Percentiles rank a stretch among this genome's conserved stretches.
Conservation (phyloP, 2,329 filamentous ascomycete species). For the Dactylellina sp. region DNA sequence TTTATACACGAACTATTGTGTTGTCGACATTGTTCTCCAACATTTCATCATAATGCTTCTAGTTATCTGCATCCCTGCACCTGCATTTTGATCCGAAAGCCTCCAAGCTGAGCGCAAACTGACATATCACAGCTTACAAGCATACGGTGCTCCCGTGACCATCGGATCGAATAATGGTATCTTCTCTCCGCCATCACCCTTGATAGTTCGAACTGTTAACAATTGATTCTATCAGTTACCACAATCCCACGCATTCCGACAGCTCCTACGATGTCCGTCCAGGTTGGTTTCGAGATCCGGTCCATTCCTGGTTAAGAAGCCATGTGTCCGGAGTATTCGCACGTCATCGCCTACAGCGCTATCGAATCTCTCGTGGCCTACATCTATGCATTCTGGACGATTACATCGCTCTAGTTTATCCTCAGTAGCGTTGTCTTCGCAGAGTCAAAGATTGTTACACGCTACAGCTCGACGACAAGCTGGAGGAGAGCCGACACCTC, state of each 20-base stretch:
- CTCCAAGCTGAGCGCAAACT: background rate
- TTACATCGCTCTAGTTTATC: background rate
- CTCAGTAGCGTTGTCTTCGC: background rate
- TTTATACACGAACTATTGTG: too few relatives aligned
- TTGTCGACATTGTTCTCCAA: constrained; percentile 15
- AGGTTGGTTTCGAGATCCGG: background rate
- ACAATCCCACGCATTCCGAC: constrained; percentile 12
- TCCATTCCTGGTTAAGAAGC: background rate
- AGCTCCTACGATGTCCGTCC: constrained; percentile 26
- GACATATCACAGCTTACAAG: background rate
- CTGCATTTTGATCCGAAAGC: background rate
- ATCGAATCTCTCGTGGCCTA: background rate
- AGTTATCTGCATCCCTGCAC: background rate
- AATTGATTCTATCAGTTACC: background rate
- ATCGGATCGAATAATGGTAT: constrained; percentile 10
- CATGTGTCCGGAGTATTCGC: constrained; percentile 8
- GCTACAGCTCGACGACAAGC: constrained; percentile 1
- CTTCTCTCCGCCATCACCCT: background rate
- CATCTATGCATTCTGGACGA: background rate
- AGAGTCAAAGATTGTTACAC: constrained; percentile 2
- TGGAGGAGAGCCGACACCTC: constrained; percentile 18
- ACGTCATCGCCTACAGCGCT: background rate
- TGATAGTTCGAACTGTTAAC: constrained; percentile 9
- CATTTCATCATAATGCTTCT: constrained; percentile 4
- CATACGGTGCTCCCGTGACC: background rate